Conservation (phyloP, 1,139 yeast genomes). For the Yamadazyma taylorii region DNA sequence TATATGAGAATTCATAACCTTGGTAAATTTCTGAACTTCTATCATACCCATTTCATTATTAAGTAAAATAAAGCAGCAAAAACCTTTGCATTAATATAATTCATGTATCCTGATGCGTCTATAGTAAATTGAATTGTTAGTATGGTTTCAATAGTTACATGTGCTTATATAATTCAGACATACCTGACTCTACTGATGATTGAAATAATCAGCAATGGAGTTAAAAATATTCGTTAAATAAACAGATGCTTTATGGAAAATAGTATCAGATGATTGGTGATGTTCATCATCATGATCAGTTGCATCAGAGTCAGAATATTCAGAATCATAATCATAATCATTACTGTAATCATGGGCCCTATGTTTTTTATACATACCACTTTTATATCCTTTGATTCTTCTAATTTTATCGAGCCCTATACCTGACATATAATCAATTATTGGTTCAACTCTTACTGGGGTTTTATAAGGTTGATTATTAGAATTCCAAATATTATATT, state of each 20-base stretch:
- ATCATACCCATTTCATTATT: too few relatives aligned
- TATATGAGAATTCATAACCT: constrained; percentile 13
- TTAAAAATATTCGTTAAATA: constrained; percentile 10
- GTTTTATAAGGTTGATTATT: constrained; percentile 34
- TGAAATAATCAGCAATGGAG: constrained; percentile 6
- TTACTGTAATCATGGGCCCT: not conserved
- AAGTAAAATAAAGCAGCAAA: too few relatives aligned
- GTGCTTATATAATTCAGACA: not conserved
- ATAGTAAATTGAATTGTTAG: too few relatives aligned
- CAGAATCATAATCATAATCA: constrained; percentile 4
- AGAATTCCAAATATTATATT: constrained; percentile 33
- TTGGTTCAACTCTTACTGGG: constrained; percentile 19
- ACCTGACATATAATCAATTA: constrained; percentile 23
- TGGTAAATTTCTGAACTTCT: not conserved
- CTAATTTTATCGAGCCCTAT: constrained; percentile 10
- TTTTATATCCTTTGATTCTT: constrained; percentile 12
- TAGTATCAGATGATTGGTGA: constrained; percentile 2
- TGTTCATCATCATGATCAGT: constrained; percentile 1
- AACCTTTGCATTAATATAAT: too few relatives aligned
- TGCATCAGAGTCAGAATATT: constrained; percentile 6
- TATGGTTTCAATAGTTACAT: too few relatives aligned
- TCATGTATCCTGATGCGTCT: too few relatives aligned
- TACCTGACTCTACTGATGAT: constrained; percentile 5
- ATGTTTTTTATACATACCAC: constrained; percentile 15
- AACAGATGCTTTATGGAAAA: constrained; percentile 10